phyloP scores from a whole-genome alignment of 1,284 basidiomycete species.

The Trichosporon coremiiforme region DNA sequence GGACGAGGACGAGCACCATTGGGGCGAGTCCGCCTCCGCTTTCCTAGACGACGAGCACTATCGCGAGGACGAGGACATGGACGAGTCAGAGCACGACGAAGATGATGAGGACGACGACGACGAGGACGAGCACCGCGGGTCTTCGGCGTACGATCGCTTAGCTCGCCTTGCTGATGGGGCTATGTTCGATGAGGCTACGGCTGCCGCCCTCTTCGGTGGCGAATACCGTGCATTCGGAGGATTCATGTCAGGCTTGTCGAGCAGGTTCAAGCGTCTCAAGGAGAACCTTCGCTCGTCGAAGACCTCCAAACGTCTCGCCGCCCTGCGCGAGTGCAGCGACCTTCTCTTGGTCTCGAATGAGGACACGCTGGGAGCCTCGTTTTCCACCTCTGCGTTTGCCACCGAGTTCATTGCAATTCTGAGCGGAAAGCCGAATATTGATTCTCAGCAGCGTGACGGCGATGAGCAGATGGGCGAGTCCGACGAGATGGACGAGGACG shows the following conservation, averaged over 20 bases:
- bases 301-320: conserved; percentile 77
- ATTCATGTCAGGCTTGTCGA: conserved; percentile 83
- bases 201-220: conserved; percentile 66
- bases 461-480: conserved; percentile 47
- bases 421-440: conserved; percentile 66
- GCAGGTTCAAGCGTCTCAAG: conserved; percentile 82
- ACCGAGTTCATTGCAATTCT: conserved; percentile 90
- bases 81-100: conserved; percentile 63
- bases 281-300: conserved; percentile 83
- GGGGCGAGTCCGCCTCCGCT: conserved; percentile 43
- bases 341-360: conserved; percentile 94
- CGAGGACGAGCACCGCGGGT: conserved; percentile 43
- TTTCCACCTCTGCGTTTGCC: conserved; percentile 89
- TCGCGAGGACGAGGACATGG: conserved; percentile 74
- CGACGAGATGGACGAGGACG: conserved; percentile 68
- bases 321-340: conserved; percentile 92
- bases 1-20: conserved; percentile 62
- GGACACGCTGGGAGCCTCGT: conserved; percentile 85
- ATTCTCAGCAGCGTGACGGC: conserved; percentile 31
- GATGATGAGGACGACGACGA: conserved; percentile 43
- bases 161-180: conserved; percentile 59
- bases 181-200: conserved; percentile 68
- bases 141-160: conserved; percentile 43
- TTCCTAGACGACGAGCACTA: conserved; percentile 49
- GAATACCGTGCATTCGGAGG: conserved; percentile 67